phyloP scores from a whole-genome alignment of 2,329 filamentous ascomycete genomes.

The Simplicillium sp. region DNA sequence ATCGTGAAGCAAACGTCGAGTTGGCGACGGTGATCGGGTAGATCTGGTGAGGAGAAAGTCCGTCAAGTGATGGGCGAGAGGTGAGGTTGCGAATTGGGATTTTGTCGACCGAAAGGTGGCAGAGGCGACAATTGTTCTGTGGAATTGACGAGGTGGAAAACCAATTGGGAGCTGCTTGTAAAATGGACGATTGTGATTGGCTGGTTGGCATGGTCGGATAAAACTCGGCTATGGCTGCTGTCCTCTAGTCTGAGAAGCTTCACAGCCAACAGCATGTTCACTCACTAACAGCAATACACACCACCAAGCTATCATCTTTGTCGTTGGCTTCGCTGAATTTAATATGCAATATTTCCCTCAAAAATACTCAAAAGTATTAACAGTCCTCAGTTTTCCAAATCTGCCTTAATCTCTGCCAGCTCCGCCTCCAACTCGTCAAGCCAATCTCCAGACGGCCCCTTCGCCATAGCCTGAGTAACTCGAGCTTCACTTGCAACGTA shows the following conservation, averaged over 20 bases:
- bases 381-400: no score
- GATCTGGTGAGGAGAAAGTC: not conserved
- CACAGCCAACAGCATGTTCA: not conserved
- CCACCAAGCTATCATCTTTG: no score
- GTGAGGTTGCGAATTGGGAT: conserved; percentile 4
- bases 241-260: not conserved
- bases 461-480: conserved; percentile 3
- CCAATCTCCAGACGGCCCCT: no score
- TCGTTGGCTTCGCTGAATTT: no score
- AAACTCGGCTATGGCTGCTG: conserved; percentile 13
- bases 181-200: conserved; percentile 23
- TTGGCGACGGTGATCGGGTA: no score
- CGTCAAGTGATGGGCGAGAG: conserved; percentile 4
- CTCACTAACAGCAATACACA: no score
- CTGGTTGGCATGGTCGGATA: conserved; percentile 10
- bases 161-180: conserved; percentile 22
- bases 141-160: conserved; percentile 23
- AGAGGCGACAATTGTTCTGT: conserved; percentile 13
- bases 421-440: not conserved
- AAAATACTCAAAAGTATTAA: not conserved
- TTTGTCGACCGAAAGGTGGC: conserved; percentile 13
- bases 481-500: conserved; percentile 27
- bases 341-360: not conserved
- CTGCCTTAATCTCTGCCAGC: no score
- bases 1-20: conserved; percentile 34